Evolutionary conservation across 805 yeast species (phyloP).

Genomic region (Lipomyces mesembrius): DNA sequence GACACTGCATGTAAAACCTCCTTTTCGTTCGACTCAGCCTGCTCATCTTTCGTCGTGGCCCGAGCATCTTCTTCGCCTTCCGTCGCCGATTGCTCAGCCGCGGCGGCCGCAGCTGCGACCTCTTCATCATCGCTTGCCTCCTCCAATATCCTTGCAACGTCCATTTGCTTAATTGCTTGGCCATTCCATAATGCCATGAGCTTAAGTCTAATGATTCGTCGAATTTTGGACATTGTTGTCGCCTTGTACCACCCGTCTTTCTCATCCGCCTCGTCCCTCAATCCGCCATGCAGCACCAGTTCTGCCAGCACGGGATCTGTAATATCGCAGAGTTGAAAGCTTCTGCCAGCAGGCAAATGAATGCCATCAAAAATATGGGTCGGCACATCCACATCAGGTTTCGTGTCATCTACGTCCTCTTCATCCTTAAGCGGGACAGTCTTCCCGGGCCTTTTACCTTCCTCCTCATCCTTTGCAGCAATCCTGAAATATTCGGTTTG

Average conservation of each 20-base stretch:
- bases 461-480: conserved; percentile 36
- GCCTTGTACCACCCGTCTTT: conserved; percentile 82
- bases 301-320: conserved; percentile 62
- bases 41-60: not conserved
- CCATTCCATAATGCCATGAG: conserved; percentile 54
- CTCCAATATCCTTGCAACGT: conserved; percentile 31
- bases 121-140: conserved; percentile 29
- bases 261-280: conserved; percentile 55
- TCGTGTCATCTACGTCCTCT: conserved; percentile 47
- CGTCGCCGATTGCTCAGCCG: not conserved
- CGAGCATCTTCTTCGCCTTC: not conserved
- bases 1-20: conserved; percentile 19
- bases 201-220: conserved; percentile 75
- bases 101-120: conserved; percentile 5
- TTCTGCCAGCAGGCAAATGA: conserved; percentile 66
- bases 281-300: conserved; percentile 50
- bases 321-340: conserved; percentile 80
- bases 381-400: conserved; percentile 41
- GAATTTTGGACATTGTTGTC: conserved; percentile 63
- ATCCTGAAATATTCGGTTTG: conserved; percentile 87
- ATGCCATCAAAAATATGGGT: conserved; percentile 73
- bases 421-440: conserved; percentile 43
- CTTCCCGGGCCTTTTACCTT: conserved; percentile 21
- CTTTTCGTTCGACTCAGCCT: not conserved
- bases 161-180: conserved; percentile 23